A percentile compares a stretch with the other conserved stretches of the same genome.
These are phyloP conservation scores for Salix purpurea DNA, from an alignment of 345 rosid species.

Conservation along the genomic window DNA sequence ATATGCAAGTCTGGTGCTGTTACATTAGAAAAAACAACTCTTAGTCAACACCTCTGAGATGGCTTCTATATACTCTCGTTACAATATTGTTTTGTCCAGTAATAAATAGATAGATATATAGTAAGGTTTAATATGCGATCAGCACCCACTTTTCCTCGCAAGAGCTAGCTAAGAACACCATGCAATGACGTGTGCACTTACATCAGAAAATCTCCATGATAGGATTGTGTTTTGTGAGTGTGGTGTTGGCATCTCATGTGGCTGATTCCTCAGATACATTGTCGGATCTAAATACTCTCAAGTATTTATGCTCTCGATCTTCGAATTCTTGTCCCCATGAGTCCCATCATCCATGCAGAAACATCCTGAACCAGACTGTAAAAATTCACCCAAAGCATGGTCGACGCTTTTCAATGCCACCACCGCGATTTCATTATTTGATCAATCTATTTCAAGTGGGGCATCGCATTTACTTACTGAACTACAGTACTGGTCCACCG, in stretches of 20 bases:
- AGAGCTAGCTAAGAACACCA: background rate
- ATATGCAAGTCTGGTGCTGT: background rate
- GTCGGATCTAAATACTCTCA: background rate
- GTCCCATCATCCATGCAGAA: constrained; percentile 13
- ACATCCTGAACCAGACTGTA: constrained; percentile 1
- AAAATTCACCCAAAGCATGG: background rate
- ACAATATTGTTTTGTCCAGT: background rate
- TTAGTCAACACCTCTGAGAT: background rate
- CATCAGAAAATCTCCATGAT: constrained; percentile 16
- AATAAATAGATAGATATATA: background rate
- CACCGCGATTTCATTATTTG: no score
- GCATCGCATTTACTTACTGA: constrained; percentile 1
- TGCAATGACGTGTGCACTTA: background rate
- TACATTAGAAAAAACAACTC: background rate
- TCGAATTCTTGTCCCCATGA: constrained; percentile 8
- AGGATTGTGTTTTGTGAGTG: constrained; percentile 16
- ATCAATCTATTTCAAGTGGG: constrained; percentile 15
- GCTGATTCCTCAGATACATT: background rate
- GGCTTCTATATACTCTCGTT: background rate
- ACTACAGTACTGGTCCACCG: constrained; percentile 10
- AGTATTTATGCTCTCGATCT: background rate
- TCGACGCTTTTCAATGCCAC: background rate
- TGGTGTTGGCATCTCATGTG: constrained; percentile 13
- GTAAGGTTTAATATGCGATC: background rate
- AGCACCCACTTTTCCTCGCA: background rate